phyloP scores from a whole-genome alignment of 169 alveolate species.

The Cryptosporidium felis region DNA sequence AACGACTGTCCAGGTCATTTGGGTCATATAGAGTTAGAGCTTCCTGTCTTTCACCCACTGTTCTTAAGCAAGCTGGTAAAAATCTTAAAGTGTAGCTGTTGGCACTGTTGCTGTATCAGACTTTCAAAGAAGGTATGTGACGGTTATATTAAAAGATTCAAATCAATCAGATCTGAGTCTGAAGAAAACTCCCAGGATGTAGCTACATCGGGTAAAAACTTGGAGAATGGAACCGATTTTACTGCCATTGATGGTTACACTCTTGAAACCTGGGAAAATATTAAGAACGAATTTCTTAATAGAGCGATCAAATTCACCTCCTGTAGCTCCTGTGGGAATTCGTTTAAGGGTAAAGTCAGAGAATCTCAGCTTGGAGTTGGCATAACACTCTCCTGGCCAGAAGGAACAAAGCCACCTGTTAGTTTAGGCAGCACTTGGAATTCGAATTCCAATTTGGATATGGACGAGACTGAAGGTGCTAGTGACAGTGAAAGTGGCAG shows the following conservation, averaged over 20 bases:
- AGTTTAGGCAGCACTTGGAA: constrained; percentile 70
- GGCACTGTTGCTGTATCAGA: constrained; percentile 77
- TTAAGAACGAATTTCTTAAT: constrained; percentile 60
- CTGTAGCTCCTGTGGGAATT: constrained; percentile 70
- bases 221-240: constrained; percentile 66
- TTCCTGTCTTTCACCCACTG: constrained; percentile 94
- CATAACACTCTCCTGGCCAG: constrained; percentile 67
- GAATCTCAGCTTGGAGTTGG: constrained; percentile 68
- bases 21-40: constrained; percentile 91
- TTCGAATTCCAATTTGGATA: neutral
- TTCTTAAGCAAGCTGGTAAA: constrained; percentile 85
- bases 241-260: constrained; percentile 71
- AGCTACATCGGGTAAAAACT: constrained; percentile 46
- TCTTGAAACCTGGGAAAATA: constrained; percentile 49
- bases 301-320: constrained; percentile 16
- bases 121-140: constrained; percentile 73
- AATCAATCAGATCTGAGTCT: constrained; percentile 73
- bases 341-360: constrained; percentile 47
- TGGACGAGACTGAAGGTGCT: constrained; percentile 50
- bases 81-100: constrained; percentile 87
- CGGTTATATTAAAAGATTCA: constrained; percentile 72
- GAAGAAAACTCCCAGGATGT: constrained; percentile 65
- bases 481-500: constrained; percentile 64
- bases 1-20: constrained; percentile 94
- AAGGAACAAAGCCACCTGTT: constrained; percentile 46